Evolutionary conservation across 108 stramenopile species (phyloP), one percentile per base, ranked within the genome.

Genomic region (Discostella stelligeroides): DNA sequence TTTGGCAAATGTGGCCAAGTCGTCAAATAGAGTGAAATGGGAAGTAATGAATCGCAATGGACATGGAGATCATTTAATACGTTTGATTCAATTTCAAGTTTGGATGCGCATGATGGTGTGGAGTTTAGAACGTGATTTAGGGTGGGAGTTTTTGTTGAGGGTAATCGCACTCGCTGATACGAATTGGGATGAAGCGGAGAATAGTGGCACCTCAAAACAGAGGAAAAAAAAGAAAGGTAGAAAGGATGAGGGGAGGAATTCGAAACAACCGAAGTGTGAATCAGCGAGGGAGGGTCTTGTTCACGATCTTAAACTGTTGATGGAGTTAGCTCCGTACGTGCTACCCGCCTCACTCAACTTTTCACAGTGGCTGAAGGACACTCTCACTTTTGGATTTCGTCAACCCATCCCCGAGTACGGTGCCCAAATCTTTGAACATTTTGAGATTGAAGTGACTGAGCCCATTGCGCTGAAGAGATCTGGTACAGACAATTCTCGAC

Each of bases 21-120:
- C 68, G 34, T 45, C 34, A 14, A 43, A 47, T 14, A 49, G 28
- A 42, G 45, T 70, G 47, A 60, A 25, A 40, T 42, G 68, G 30
- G 45, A 38, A 27, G 68, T 70, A 21, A 60, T 48, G 68, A 49
- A 59, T 48, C 68, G 68, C 34, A 39, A 41, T 48, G 18, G 13
- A 21, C 12, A 17, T 34, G 60, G 61, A 20, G 70, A 45, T 10
- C 23, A 41, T 20, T 37, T 79, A 24, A 15, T 79, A 23, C 59
- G 30, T 49, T 24, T 45, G 45, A 60, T 79, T 27, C 70, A 68
- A 38, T 50, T 68, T 57, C 79, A 79, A 48, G 65, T 72, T 20
- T 79, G 66, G 79, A 79, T 79, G 45, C 66, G 79, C 0, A 72
- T 79, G 53, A 72, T 72, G 65, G 58, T 68, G 8, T 79, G 79